Conservation (phyloP, 805 yeast genomes). For the Teunomyces atbi region DNA sequence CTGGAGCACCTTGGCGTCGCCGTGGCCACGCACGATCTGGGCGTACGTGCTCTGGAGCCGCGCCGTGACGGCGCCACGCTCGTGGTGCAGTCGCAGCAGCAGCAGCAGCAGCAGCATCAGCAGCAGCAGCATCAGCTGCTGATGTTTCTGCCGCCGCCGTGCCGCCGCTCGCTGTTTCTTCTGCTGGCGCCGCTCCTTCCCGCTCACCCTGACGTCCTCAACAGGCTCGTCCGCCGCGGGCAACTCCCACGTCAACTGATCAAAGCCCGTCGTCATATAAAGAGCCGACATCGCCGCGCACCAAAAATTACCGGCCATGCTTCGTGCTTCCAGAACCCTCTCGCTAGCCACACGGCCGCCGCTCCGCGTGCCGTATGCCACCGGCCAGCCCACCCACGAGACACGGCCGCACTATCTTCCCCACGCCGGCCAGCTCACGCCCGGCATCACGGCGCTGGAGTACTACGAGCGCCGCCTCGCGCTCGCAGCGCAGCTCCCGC, state of each 20-base stretch:
- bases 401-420: slow-evolving; percentile 76
- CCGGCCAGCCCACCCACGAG: slow-evolving; percentile 87
- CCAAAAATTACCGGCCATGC: too few relatives aligned
- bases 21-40: slow-evolving; percentile 13
- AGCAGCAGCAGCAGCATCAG: too few relatives aligned
- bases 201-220: neutral
- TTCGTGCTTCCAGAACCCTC: neutral
- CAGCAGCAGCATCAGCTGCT: too few relatives aligned
- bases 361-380: slow-evolving; percentile 30
- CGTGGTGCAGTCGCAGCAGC: too few relatives aligned
- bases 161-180: slow-evolving; percentile 6
- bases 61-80: slow-evolving; percentile 12
- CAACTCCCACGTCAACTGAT: slow-evolving; percentile 9
- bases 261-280: too few relatives aligned
- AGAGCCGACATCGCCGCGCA: too few relatives aligned
- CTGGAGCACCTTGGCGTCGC: slow-evolving; percentile 38
- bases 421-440: slow-evolving; percentile 76
- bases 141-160: too few relatives aligned
- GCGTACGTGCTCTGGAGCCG: slow-evolving; percentile 20
- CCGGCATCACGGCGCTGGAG: slow-evolving; percentile 82
- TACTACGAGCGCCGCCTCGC: slow-evolving; percentile 68
- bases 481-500: slow-evolving; percentile 58
- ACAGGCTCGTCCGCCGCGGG: neutral
- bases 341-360: slow-evolving; percentile 24
- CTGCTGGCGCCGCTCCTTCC: slow-evolving; percentile 10